These are phyloP conservation scores for Beauveria sp. DNA, from an alignment of 2,329 filamentous ascomycete genomes.

Conservation along the genomic window DNA sequence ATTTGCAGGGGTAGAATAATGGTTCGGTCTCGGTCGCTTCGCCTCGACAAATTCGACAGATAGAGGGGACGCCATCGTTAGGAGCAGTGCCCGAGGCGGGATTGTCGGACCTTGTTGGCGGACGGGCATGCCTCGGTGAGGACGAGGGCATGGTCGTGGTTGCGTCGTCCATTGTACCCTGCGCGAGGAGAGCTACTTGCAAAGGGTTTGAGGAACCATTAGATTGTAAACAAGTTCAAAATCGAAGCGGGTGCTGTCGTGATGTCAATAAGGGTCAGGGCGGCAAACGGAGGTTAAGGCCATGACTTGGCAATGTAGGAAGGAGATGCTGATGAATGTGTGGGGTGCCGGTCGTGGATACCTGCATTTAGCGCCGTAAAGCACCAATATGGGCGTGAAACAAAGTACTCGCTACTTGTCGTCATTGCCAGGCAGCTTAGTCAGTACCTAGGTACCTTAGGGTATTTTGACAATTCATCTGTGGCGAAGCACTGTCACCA, in stretches of 20 bases:
- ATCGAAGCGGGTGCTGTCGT: neutral
- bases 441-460: neutral
- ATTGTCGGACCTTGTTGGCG: conserved; percentile 20
- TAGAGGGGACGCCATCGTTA: conserved; percentile 49
- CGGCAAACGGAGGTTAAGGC: neutral
- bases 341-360: neutral
- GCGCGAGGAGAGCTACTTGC: neutral
- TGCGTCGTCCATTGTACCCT: conserved; percentile 20
- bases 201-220: neutral
- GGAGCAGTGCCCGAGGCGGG: conserved; percentile 5
- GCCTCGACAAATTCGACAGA: conserved; percentile 94
- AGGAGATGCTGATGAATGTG: neutral
- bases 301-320: neutral
- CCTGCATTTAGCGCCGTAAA: neutral
- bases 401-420: neutral
- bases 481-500: conserved; percentile 24
- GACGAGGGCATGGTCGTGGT: conserved; percentile 9
- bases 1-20: conserved; percentile 97
- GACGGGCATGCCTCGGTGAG: conserved; percentile 19
- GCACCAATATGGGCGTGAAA: neutral
- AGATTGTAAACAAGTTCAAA: neutral
- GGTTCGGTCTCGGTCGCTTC: conserved; percentile 78
- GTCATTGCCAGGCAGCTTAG: neutral
- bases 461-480: neutral
- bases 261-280: neutral